Conservation (phyloP, 140 eudicot genomes). For the Anethum foeniculum region DNA sequence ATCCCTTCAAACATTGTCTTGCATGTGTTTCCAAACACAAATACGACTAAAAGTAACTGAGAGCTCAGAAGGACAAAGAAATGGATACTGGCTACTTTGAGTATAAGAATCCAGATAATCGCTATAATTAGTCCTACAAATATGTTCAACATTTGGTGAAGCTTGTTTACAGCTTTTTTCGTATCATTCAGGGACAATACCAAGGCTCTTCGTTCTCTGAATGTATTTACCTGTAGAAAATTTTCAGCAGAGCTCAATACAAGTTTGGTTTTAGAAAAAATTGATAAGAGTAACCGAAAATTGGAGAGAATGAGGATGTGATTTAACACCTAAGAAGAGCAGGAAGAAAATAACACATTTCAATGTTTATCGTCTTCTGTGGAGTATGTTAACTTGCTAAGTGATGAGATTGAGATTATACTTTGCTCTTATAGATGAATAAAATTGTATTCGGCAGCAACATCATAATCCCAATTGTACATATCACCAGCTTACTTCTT, state of each 20-base stretch:
- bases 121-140: constrained; percentile 28
- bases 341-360: neutral
- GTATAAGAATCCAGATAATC: constrained; percentile 47
- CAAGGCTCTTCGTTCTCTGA: constrained; percentile 52
- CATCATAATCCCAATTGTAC: too few relatives aligned
- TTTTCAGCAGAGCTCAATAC: neutral
- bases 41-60: constrained; percentile 41
- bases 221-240: constrained; percentile 36
- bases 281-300: neutral
- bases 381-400: too few relatives aligned
- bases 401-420: too few relatives aligned
- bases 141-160: constrained; percentile 42
- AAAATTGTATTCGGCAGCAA: too few relatives aligned
- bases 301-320: neutral
- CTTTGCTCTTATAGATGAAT: too few relatives aligned
- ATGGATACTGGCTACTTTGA: constrained; percentile 37
- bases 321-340: neutral
- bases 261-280: neutral
- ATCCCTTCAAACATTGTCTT: constrained; percentile 60
- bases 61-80: constrained; percentile 48
- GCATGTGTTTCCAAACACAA: constrained; percentile 54
- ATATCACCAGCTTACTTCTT: too few relatives aligned
- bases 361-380: too few relatives aligned
- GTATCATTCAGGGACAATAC: constrained; percentile 65
- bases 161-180: constrained; percentile 65